Base-by-base conservation (phyloP, 176 grass and related monocot genomes). In the Guadua angustifolia region DNA sequence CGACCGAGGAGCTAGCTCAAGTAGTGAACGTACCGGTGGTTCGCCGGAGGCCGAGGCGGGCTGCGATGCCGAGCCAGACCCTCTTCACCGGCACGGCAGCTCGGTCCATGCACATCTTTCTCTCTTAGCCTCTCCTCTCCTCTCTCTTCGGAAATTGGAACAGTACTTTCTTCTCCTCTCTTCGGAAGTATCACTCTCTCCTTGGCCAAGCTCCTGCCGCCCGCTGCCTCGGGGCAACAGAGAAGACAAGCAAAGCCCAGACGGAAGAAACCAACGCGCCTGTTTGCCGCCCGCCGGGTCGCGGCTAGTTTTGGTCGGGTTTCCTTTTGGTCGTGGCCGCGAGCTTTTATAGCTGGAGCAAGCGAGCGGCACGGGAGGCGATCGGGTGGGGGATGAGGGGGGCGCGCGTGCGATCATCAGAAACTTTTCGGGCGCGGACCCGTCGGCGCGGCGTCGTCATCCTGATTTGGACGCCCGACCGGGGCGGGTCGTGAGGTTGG, bases 1-100 rank as follows among this genome's bases (percentile, higher is more conserved):
- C 2, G 10, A 7, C 13, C 1, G 16, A 36, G 15, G 18, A 45
- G 40, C 0, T 13, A 52, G 39, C 0, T 14, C 3, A 15, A n/a
- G 35, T 3, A 9, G n/a, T 3, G 19, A 72, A 62, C 79, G 24
- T 86, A 95, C 90, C 93, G 7, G 80, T 81, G 66, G 84, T 88
- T 69, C 79, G 74, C 10, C 83, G 93, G 79, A 92, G 79, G 12
- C 88, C 75, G 50, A 95, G 69, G 50, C 83, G 83, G 4, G 88
- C 25, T 21, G 83, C 86, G 44, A 95, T 46, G 66, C 79, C 85
- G 82, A 90, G 79, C 88, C 88, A 92, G 19, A 92, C 81, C 88
- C 88, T 80, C 75, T 85, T 95, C 71, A 81, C 81, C 74, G 82
- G 79, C 74, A 90, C 84, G 25, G 83, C 82, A 8, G 88, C 79